Evolutionary conservation across 2,329 filamentous ascomycete species (phyloP).

Genomic region (Chrysoporthe cubensis): DNA sequence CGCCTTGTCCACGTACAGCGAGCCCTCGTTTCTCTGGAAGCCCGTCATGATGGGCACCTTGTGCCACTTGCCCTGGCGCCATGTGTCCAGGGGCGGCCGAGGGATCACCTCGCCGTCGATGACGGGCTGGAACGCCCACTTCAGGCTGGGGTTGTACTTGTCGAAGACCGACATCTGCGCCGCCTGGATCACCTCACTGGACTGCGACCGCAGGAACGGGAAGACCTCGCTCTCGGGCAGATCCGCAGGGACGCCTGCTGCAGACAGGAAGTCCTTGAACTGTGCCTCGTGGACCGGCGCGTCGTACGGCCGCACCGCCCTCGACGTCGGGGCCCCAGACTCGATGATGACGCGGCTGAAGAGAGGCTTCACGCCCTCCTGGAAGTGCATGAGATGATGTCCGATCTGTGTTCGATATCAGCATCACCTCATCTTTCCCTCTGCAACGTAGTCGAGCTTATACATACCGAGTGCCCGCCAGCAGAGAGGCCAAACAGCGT

Average conservation of each 20-base stretch:
- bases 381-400: constrained; percentile 54
- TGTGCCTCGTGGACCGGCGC: constrained; percentile 56
- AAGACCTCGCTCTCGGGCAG: constrained; percentile 51
- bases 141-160: constrained; percentile 41
- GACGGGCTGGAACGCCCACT: constrained; percentile 60
- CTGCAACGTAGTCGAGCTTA: not conserved
- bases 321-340: constrained; percentile 44
- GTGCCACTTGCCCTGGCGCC: constrained; percentile 36
- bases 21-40: constrained; percentile 49
- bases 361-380: constrained; percentile 41
- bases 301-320: constrained; percentile 44
- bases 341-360: constrained; percentile 45
- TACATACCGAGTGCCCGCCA: constrained; percentile 54
- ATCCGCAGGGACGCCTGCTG: constrained; percentile 47
- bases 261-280: constrained; percentile 50
- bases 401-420: constrained; percentile 48
- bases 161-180: constrained; percentile 42
- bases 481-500: constrained; percentile 54
- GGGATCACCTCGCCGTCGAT: constrained; percentile 43
- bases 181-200: constrained; percentile 35
- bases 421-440: not conserved
- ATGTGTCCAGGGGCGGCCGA: constrained; percentile 35
- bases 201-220: constrained; percentile 45
- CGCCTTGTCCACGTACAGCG: constrained; percentile 46
- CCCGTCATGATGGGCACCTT: constrained; percentile 46